phyloP scores from a whole-genome alignment of 169 alveolate genomes.

The Amoebophrya sp. region DNA sequence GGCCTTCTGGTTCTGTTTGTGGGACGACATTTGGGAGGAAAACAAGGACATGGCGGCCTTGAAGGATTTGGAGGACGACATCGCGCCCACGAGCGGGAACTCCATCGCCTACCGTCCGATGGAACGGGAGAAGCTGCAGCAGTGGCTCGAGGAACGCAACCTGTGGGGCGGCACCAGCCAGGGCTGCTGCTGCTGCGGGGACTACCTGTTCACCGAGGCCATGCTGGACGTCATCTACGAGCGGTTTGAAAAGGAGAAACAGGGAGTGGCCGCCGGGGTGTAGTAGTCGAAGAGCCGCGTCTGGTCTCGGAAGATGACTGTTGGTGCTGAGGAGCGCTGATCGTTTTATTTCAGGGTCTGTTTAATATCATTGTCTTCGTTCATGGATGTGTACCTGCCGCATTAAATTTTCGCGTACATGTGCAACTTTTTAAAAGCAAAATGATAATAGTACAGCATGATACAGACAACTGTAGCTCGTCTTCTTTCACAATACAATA shows the following conservation, averaged over 20 bases:
- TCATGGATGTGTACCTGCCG: too few relatives aligned
- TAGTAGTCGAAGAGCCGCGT: too few relatives aligned
- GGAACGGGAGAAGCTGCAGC: background rate
- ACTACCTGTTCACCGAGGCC: background rate
- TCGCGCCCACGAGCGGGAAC: background rate
- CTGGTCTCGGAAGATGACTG: too few relatives aligned
- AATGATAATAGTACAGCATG: too few relatives aligned
- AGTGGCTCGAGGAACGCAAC: background rate
- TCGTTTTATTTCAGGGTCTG: too few relatives aligned
- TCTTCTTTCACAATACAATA: too few relatives aligned
- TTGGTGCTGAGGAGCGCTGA: too few relatives aligned
- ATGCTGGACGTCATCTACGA: constrained; percentile 11
- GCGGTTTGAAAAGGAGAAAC: background rate
- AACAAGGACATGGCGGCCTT: background rate
- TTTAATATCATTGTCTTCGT: too few relatives aligned
- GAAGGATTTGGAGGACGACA: background rate
- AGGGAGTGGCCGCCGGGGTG: background rate
- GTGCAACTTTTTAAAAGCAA: too few relatives aligned
- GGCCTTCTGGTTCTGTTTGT: background rate
- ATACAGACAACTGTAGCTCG: too few relatives aligned
- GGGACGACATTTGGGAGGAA: constrained; percentile 17
- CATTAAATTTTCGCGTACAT: too few relatives aligned
- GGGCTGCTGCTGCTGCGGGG: background rate
- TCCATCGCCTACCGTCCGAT: background rate
- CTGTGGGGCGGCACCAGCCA: background rate